Base-by-base conservation (phyloP, 2,329 filamentous ascomycete species). In the Fusarium stilboides region DNA sequence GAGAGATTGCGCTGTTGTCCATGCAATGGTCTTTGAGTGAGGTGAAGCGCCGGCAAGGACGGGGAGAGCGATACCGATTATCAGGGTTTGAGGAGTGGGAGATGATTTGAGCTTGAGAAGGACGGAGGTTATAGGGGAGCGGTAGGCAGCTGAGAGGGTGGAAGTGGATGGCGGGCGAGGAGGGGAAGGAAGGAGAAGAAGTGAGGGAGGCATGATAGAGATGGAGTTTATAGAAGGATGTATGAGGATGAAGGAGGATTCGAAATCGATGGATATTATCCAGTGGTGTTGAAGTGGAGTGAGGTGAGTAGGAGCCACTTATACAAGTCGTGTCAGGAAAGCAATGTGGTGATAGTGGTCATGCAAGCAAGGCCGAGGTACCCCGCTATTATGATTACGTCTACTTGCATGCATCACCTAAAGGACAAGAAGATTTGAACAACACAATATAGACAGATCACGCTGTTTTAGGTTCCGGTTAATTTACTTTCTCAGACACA, bases 1-100 rank as follows among this genome's bases (percentile, higher is more conserved):
- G 7, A 95, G 83, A n/a, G 86, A 84, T 78, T 97, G 94, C 0
- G 90, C 87, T n/a, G 85, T 80, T 34, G 84, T 76, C 86, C 94
- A 97, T 19, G 87, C 82, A 81, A 24, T 86, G 82, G 71, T 87
- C 40, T 65, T 85, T 36, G 45, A 42, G 20, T 52, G 57, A 22
- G 81, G 80, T 24, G 83, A 81, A 33, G 80, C 80, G 20, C 87
- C 85, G 46, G 84, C 80, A 14, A 94, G 84, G 52, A 91, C 83
- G 3, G 90, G 88, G 47, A 87, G 87, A 3, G 87, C 86, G 37
- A 97, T 78, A 3, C 89, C 92, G 78, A 87, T 72, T 72, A 85
- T 77, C 6, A 88, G 81, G 1, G 77, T 79, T 3, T 80, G 68
- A 5, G 80, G 72, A 4, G 57, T 60, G n/a, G 66, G 36, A 1